These are phyloP conservation scores for Xerocomus minutiporus DNA, from an alignment of 1,284 basidiomycete genomes.

Conservation along the genomic window DNA sequence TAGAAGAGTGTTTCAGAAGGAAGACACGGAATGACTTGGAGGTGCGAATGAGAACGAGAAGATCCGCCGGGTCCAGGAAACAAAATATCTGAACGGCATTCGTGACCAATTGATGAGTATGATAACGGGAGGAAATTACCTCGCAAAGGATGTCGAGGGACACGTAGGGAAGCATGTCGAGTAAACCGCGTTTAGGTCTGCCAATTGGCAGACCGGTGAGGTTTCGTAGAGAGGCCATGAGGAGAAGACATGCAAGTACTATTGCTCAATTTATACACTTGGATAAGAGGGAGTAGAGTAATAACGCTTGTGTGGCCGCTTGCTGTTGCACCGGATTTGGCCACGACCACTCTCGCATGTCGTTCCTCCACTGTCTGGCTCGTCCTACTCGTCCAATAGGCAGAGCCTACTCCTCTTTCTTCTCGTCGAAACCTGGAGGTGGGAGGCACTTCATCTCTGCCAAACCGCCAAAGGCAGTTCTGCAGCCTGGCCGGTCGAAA, in stretches of 20 bases:
- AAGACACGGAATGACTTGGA: constrained; percentile 27
- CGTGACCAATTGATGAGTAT: background rate
- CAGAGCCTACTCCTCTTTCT: constrained; percentile 70
- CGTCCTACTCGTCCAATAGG: constrained; percentile 34
- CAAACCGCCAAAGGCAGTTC: constrained; percentile 55
- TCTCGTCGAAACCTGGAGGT: constrained; percentile 70
- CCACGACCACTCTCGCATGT: constrained; percentile 26
- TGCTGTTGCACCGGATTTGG: background rate
- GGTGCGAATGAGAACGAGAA: constrained; percentile 30
- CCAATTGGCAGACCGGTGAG: background rate
- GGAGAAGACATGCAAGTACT: background rate
- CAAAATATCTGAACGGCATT: constrained; percentile 24
- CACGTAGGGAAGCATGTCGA: constrained; percentile 21
- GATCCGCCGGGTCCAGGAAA: constrained; percentile 27
- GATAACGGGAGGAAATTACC: constrained; percentile 2
- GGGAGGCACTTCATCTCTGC: constrained; percentile 70
- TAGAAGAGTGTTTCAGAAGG: constrained; percentile 23
- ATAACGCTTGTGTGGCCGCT: background rate
- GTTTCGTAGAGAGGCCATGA: constrained; percentile 11
- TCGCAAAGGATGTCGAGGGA: constrained; percentile 28
- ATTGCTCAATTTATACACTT: background rate
- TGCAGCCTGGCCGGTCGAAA: constrained; percentile 36
- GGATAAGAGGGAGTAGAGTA: no score
- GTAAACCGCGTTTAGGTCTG: constrained; percentile 20
- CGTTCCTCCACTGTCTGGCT: constrained; percentile 47